Conservation (phyloP, 768 basidiomycete species). For the Collybia sordida region DNA sequence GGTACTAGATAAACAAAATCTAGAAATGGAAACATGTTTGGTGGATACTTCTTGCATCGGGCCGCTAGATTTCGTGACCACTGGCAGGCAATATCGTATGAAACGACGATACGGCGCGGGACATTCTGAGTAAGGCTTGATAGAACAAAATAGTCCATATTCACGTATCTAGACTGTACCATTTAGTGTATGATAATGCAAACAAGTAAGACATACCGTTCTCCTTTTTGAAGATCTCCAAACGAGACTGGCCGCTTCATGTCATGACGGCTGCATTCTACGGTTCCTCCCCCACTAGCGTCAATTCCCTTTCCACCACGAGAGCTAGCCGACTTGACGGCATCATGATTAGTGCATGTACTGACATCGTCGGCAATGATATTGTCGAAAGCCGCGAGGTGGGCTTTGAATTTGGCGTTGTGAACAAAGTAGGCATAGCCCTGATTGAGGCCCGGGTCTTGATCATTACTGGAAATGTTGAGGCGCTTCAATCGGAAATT, state of each 20-base stretch:
- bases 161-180: slow-evolving; percentile 9
- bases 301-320: slow-evolving; percentile 11
- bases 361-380: slow-evolving; percentile 3
- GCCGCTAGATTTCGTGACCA: slow-evolving; percentile 20
- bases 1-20: slow-evolving; percentile 15
- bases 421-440: slow-evolving; percentile 13
- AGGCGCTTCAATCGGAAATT: slow-evolving; percentile 21
- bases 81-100: slow-evolving; percentile 30
- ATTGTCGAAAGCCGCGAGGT: slow-evolving; percentile 1
- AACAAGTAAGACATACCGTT: not conserved
- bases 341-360: slow-evolving; percentile 17
- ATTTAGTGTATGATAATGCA: not conserved
- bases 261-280: slow-evolving; percentile 15
- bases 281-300: slow-evolving; percentile 16
- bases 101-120: slow-evolving; percentile 9
- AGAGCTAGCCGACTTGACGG: slow-evolving; percentile 6
- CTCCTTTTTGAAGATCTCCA: slow-evolving; percentile 3
- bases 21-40: not conserved
- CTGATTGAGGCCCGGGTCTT: slow-evolving; percentile 13
- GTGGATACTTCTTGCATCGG: slow-evolving; percentile 7
- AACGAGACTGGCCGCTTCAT: slow-evolving; percentile 5
- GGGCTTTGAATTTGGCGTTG: slow-evolving; percentile 7
- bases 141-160: slow-evolving; percentile 25
- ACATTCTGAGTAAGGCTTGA: slow-evolving; percentile 14
- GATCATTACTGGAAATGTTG: slow-evolving; percentile 14